These are phyloP conservation scores for Aspergillus ellipticus DNA, from an alignment of 495 filamentous ascomycete genomes.

Conservation along the genomic window DNA sequence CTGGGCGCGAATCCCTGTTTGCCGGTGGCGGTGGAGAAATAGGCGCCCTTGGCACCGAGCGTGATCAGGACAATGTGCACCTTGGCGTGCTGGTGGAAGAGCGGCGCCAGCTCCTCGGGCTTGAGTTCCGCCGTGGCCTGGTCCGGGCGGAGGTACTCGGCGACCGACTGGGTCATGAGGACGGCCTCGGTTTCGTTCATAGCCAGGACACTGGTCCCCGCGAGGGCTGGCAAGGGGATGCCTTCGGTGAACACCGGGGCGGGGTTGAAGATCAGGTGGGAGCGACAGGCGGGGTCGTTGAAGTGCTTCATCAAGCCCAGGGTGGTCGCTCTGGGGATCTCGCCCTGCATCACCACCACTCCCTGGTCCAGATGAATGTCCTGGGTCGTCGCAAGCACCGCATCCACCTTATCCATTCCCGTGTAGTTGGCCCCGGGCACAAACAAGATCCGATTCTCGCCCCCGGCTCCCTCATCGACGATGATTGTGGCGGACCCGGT, in stretches of 20 bases:
- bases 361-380: constrained; percentile 44
- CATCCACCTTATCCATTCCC: constrained; percentile 39
- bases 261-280: constrained; percentile 75
- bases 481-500: constrained; percentile 83
- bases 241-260: constrained; percentile 65
- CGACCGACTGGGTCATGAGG: constrained; percentile 53
- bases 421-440: constrained; percentile 73
- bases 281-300: constrained; percentile 29
- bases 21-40: background rate
- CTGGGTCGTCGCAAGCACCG: constrained; percentile 29
- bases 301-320: constrained; percentile 55
- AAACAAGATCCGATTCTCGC: constrained; percentile 86
- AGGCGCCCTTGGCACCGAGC: constrained; percentile 69
- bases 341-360: constrained; percentile 81
- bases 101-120: constrained; percentile 47
- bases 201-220: constrained; percentile 70
- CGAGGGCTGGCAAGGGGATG: constrained; percentile 65
- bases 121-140: constrained; percentile 46
- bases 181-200: constrained; percentile 91
- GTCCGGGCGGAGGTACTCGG: constrained; percentile 27
- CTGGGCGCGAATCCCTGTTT: constrained; percentile 32
- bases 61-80: constrained; percentile 79
- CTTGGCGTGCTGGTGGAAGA: constrained; percentile 58
- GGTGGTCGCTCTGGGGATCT: constrained; percentile 73
- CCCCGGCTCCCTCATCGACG: constrained; percentile 70